phyloP scores from a whole-genome alignment of 2,329 filamentous ascomycete genomes.

The Thielaviopsis populi region DNA sequence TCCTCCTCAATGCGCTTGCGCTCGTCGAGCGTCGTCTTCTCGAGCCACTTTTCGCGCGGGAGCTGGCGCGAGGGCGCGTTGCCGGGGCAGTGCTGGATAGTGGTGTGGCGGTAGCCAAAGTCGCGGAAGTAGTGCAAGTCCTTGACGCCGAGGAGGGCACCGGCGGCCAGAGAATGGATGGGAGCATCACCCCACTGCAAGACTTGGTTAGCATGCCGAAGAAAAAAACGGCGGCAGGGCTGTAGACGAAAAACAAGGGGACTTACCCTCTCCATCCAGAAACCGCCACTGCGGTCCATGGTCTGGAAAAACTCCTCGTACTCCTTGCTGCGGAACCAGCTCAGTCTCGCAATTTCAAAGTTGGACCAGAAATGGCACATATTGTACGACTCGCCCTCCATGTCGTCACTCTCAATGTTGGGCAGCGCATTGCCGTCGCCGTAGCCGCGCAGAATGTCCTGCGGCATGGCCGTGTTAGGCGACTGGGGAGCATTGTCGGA shows the following conservation, averaged over 20 bases:
- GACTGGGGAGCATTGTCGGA: slow-evolving; percentile 47
- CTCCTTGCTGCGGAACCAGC: slow-evolving; percentile 93
- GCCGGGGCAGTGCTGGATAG: slow-evolving; percentile 94
- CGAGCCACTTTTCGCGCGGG: slow-evolving; percentile 62
- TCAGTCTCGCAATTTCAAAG: slow-evolving; percentile 88
- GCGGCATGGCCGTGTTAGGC: slow-evolving; percentile 52
- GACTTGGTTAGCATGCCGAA: slow-evolving; percentile 20
- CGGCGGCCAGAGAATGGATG: slow-evolving; percentile 92
- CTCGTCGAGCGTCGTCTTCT: slow-evolving; percentile 65
- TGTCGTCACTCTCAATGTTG: slow-evolving; percentile 75
- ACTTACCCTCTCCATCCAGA: slow-evolving; percentile 93
- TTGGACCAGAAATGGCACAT: slow-evolving; percentile 99
- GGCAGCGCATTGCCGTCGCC: slow-evolving; percentile 55
- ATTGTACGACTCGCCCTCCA: slow-evolving; percentile 97
- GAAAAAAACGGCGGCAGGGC: not conserved
- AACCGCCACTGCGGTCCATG: slow-evolving; percentile 96
- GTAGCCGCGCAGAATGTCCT: slow-evolving; percentile 67
- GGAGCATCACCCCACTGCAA: slow-evolving; percentile 94
- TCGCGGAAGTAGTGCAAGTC: slow-evolving; percentile 99
- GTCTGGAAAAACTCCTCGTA: slow-evolving; percentile 98
- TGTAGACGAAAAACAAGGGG: not conserved
- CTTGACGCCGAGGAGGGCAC: slow-evolving; percentile 60
- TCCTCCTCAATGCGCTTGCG: slow-evolving; percentile 83
- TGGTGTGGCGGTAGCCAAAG: slow-evolving; percentile 95
- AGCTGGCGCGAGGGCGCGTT: slow-evolving; percentile 86